These are phyloP conservation scores for Trichoderma sp. DNA, from an alignment of 2,329 filamentous ascomycete species.

Conservation along the genomic window DNA sequence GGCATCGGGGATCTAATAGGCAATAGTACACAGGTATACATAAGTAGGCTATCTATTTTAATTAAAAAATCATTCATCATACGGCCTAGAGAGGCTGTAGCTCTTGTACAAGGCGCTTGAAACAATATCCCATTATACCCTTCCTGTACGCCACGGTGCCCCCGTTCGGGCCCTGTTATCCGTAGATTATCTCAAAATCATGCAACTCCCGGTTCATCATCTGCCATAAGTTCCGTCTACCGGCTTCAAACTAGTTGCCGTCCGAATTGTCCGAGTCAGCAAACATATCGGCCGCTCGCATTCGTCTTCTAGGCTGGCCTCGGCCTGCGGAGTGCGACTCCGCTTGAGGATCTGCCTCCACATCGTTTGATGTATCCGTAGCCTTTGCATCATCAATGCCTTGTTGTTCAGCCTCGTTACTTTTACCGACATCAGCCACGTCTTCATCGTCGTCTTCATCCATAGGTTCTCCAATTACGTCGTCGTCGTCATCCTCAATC, in stretches of 20 bases:
- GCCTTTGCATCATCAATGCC: constrained; percentile 16
- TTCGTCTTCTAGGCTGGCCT: constrained; percentile 54
- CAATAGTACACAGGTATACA: neutral
- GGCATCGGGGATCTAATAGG: neutral
- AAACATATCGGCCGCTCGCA: constrained; percentile 85
- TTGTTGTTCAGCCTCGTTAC: neutral
- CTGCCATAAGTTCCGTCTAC: neutral
- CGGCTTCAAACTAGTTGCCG: neutral
- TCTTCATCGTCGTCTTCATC: constrained; percentile 36
- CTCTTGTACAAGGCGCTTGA: neutral
- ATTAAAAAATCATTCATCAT: neutral
- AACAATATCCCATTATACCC: neutral
- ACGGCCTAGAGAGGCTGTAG: neutral
- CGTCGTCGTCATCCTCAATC: constrained; percentile 33
- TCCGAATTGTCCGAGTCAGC: constrained; percentile 61
- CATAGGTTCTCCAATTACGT: constrained; percentile 21
- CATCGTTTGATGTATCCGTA: neutral
- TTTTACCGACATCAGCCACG: neutral
- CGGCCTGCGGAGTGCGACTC: constrained; percentile 21
- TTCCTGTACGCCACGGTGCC: neutral
- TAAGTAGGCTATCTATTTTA: neutral
- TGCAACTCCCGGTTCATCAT: neutral
- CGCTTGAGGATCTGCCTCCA: constrained; percentile 18
- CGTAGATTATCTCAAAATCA: neutral
- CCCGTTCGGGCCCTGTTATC: neutral